Percentiles rank a stretch among this genome's conserved stretches.
Evolutionary conservation across 1,139 yeast species (phyloP).

Genomic region (Yamadazyma epiphylla): DNA sequence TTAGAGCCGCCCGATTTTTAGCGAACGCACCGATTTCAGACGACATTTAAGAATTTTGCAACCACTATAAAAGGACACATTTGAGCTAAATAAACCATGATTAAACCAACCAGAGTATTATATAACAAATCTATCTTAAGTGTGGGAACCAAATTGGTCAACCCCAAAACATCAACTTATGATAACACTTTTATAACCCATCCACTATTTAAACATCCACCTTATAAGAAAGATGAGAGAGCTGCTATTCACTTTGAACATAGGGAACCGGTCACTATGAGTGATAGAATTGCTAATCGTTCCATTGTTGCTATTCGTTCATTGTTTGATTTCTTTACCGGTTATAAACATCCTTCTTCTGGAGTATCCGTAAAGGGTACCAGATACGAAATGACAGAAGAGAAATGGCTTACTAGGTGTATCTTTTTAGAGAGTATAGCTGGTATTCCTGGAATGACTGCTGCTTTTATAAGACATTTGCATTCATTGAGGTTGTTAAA

Average conservation of each 20-base stretch:
- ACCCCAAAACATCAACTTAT: slow-evolving; percentile 18
- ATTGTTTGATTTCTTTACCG: slow-evolving; percentile 60
- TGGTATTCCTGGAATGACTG: slow-evolving; percentile 79
- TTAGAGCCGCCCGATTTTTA: too few species aligned
- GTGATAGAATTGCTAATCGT: slow-evolving; percentile 52
- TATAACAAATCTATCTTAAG: slow-evolving; percentile 10
- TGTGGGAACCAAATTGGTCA: slow-evolving; percentile 27
- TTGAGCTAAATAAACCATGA: neutral
- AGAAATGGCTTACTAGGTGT: slow-evolving; percentile 65
- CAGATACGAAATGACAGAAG: slow-evolving; percentile 54
- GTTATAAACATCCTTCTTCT: slow-evolving; percentile 41
- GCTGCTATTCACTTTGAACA: slow-evolving; percentile 48
- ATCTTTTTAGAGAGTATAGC: slow-evolving; percentile 72
- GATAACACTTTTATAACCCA: slow-evolving; percentile 34
- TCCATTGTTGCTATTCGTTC: slow-evolving; percentile 44
- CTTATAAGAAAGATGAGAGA: slow-evolving; percentile 44
- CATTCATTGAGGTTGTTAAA: slow-evolving; percentile 57
- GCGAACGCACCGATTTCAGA: too few species aligned
- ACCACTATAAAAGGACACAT: too few species aligned
- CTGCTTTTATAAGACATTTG: slow-evolving; percentile 64
- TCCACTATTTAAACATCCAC: slow-evolving; percentile 58
- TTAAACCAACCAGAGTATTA: neutral
- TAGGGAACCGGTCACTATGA: slow-evolving; percentile 42
- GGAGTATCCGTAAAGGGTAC: slow-evolving; percentile 40
- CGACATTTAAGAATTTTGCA: too few species aligned